phyloP scores from a whole-genome alignment of 192 early-diverging fungal species.

The Entomortierella parvispora region DNA sequence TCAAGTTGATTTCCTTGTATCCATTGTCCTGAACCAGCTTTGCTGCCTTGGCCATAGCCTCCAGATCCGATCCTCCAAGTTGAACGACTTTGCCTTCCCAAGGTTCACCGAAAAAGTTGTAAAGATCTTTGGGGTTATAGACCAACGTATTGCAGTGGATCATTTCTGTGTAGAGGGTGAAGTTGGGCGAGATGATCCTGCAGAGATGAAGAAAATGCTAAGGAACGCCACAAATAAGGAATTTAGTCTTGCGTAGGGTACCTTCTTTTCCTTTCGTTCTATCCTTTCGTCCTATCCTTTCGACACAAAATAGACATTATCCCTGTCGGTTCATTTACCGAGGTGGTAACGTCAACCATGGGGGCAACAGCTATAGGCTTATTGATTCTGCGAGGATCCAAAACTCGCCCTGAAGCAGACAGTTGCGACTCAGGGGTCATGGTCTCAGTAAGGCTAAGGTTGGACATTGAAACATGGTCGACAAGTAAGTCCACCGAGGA shows the following conservation, averaged over 20 bases:
- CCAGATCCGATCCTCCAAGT: conserved; percentile 62
- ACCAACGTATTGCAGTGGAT: conserved; percentile 68
- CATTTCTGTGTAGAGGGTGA: conserved; percentile 80
- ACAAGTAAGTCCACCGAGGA: no score
- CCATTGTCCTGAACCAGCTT: conserved; percentile 64
- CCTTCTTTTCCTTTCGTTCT: no score
- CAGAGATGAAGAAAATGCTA: conserved; percentile 72
- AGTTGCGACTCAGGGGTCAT: neutral
- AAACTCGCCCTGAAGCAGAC: conserved; percentile 26
- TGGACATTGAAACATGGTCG: no score
- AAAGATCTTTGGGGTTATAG: conserved; percentile 51
- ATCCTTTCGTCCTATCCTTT: no score
- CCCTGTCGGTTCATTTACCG: conserved; percentile 41
- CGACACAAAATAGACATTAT: conserved; percentile 1
- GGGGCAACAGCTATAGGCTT: conserved; percentile 68
- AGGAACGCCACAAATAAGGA: no score
- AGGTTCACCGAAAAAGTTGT: conserved; percentile 59
- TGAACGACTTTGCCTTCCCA: conserved; percentile 65
- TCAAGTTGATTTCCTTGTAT: conserved; percentile 72
- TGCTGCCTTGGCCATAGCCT: conserved; percentile 59
- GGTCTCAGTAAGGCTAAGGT: no score
- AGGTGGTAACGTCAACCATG: conserved; percentile 82
- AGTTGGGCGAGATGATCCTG: conserved; percentile 72
- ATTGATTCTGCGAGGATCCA: conserved; percentile 30
- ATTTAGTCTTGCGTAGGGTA: no score